These are phyloP conservation scores for Pilatotrama ljubarskyi DNA, from an alignment of 768 basidiomycete genomes.

Conservation along the genomic window DNA sequence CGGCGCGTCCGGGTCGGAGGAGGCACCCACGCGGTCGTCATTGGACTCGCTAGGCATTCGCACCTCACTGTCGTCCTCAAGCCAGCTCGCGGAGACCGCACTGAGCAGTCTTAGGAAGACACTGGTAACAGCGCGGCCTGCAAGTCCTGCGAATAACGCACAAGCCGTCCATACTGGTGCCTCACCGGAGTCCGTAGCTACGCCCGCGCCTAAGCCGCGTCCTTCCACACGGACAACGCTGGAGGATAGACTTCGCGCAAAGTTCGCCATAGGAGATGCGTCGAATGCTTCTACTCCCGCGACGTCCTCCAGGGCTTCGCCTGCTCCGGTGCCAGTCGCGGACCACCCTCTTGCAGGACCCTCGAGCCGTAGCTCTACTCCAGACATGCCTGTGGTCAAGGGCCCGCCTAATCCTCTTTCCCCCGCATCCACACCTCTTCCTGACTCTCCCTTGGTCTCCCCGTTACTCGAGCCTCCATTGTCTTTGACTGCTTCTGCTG, in stretches of 20 bases:
- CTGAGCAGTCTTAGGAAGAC: slow-evolving; percentile 65
- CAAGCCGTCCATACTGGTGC: slow-evolving; percentile 31
- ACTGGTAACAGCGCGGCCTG: slow-evolving; percentile 51
- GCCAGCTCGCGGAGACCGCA: slow-evolving; percentile 64
- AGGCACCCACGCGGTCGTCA: slow-evolving; percentile 28
- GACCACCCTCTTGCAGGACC: slow-evolving; percentile 32
- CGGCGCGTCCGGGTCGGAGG: slow-evolving; percentile 22
- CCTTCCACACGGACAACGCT: slow-evolving; percentile 51
- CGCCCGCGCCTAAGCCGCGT: slow-evolving; percentile 21
- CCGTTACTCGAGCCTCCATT: slow-evolving; percentile 1
- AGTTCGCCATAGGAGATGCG: slow-evolving; percentile 57
- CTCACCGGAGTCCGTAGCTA: slow-evolving; percentile 26
- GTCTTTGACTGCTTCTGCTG: slow-evolving; percentile 7
- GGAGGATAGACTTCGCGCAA: slow-evolving; percentile 77
- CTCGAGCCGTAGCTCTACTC: slow-evolving; percentile 2
- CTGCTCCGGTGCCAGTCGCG: slow-evolving; percentile 34
- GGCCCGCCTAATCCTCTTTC: slow-evolving; percentile 22
- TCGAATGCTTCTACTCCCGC: slow-evolving; percentile 45
- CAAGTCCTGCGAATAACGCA: slow-evolving; percentile 37
- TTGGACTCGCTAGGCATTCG: slow-evolving; percentile 20
- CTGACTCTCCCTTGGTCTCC: slow-evolving; percentile 26
- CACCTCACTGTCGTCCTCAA: slow-evolving; percentile 44
- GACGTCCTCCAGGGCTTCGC: slow-evolving; percentile 43
- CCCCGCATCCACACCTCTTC: slow-evolving; percentile 40
- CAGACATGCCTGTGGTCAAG: slow-evolving; percentile 14